Base-by-base conservation (phyloP, 1,139 yeast species). In the Taiozyma sp. region DNA sequence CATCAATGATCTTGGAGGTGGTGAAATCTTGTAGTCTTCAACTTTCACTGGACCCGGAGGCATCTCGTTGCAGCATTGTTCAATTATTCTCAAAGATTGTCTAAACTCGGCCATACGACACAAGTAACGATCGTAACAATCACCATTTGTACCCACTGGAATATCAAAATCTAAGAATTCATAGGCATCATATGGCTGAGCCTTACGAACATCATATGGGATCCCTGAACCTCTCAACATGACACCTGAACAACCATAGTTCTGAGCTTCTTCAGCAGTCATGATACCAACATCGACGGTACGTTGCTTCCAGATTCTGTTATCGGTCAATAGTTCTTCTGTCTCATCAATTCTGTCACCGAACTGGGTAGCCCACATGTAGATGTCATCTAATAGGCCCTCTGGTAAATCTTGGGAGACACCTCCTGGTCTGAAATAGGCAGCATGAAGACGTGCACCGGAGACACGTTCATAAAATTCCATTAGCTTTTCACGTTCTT, bases 351-450 rank as follows among this genome's bases (percentile, higher is more conserved):
- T 72, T 75, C 96, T 83, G 74, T 89, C 96, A 68, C 96, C 96
- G 62, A 89, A 89, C 75, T 89, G 96, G 40, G 96, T 89, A 52
- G 96, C 96, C 96, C 96, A 89, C 93, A 88, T 88, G 73, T 87
- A 89, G 63, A 89, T 89, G 67, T 89, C 96, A 70, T 89, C 96
- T 63, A 89, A 78, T 65, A 89, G 71, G 48, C 96, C 96, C 39
- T 81, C 84, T 30, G 96, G 96, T 60, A 89, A 72, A 70, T 89
- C 96, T 71, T 87, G 96, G 24, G 95, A 74, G 36, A 89, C 96
- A 65, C 96, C 96, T 66, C 96, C 96, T 51, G 96, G 96, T 73
- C 96, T 82, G 54, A 87, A 84, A 64, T 89, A 89, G 46, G 96
- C 96, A 46, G 90, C 77, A 72, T 89, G 96, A 68, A 89, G 78